Evolutionary conservation across 441 rosid species (phyloP), one percentile per base, ranked within the genome.

Genomic region (Populus hybrid): DNA sequence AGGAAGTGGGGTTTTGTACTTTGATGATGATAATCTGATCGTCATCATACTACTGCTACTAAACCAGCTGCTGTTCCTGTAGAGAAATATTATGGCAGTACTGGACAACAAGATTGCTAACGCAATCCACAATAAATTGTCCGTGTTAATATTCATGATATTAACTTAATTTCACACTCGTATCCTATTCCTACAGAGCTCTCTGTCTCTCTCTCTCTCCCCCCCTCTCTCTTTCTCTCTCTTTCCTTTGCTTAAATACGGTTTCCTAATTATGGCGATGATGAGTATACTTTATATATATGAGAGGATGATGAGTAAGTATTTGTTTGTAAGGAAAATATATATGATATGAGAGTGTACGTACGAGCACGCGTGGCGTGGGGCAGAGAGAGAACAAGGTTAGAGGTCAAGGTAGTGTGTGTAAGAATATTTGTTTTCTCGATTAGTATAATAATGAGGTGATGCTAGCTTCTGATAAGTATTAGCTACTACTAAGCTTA

Each of bases 1-100:
- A 70, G 98, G 98, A 81, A 87, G 87, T 66, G 82, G 76, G 71
- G 81, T 75, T 83, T 71, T 70, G 68, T 74, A 20, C 65, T 80
- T 61, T 26, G 84, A 68, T 76, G 80, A 67, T 73, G 84, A 82
- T 71, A 75, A 66, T 45, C 21, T 9, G 77, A 4, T 78, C 72
- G 8, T 74, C 83, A 40, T 66, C 84, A 71, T 61, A 9, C 12
- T 73, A 59, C 35, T 24, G n/a, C 9, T 26, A 36, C 81, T 70
- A 42, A 59, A 69, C 26, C 73, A 65, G 73, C 81, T 79, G 73
- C 78, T 76, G 80, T 76, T 78, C 64, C 72, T 77, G 85, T 82
- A 72, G 74, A 88, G 66, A 78, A 86, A 28, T 40, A 85, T 66
- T 81, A 77, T 76, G 84, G 74, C 74, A 80, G 78, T 78, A 21